Evolutionary conservation across 2,329 filamentous ascomycete genomes (phyloP).

Genomic region (Fusarium abutilonis): DNA sequence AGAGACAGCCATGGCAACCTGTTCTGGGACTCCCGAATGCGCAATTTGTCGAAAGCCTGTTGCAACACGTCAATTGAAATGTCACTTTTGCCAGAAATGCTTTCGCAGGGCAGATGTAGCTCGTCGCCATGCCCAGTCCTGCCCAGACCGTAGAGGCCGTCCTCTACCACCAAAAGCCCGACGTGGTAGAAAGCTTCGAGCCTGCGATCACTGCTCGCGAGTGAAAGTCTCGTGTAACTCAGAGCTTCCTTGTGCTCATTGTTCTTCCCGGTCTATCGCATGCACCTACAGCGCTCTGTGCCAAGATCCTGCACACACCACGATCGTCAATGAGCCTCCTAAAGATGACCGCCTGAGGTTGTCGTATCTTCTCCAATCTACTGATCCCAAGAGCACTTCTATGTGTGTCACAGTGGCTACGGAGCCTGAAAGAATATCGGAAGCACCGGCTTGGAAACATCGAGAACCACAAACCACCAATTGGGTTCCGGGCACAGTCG

Average conservation of each 20-base stretch:
- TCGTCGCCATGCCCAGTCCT: conserved; percentile 23
- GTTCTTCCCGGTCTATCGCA: background rate
- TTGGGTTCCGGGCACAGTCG: conserved; percentile 1
- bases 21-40: background rate
- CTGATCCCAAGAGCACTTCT: conserved; percentile 6
- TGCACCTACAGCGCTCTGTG: conserved; percentile 29
- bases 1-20: background rate
- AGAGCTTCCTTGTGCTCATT: conserved; percentile 8
- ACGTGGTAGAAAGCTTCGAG: conserved; percentile 26
- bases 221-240: conserved; percentile 13
- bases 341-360: background rate
- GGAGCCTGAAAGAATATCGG: conserved; percentile 19
- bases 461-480: background rate
- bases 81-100: conserved; percentile 25
- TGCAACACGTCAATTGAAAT: background rate
- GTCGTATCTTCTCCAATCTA: conserved; percentile 15
- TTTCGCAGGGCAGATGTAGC: conserved; percentile 30
- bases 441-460: conserved; percentile 10
- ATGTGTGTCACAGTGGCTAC: conserved; percentile 11
- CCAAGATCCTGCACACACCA: conserved; percentile 1
- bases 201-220: conserved; percentile 23
- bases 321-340: background rate
- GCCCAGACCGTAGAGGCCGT: conserved; percentile 5
- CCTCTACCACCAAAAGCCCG: conserved; percentile 18
- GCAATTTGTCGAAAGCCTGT: background rate